Evolutionary conservation across 192 early-diverging fungal species (phyloP).

Genomic region (Rhizophagus clarus): DNA sequence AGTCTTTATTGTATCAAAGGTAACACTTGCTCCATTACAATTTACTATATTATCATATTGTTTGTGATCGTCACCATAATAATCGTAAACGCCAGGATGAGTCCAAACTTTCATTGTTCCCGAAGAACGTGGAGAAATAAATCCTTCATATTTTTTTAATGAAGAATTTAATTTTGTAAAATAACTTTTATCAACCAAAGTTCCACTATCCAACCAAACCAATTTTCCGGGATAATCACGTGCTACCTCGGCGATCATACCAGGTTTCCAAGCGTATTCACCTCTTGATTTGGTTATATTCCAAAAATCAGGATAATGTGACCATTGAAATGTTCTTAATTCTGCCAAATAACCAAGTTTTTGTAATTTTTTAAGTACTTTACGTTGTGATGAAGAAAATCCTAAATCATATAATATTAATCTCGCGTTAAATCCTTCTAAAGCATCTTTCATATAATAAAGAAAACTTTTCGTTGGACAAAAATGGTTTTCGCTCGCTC

Average conservation of each 20-base stretch:
- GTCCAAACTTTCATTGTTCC: constrained; percentile 43
- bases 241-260: constrained; percentile 43
- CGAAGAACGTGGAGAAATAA: constrained; percentile 50
- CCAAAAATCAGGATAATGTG: constrained; percentile 51
- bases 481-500: constrained; percentile 14
- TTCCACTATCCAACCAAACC: constrained; percentile 55
- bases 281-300: constrained; percentile 42
- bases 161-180: constrained; percentile 38
- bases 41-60: constrained; percentile 39
- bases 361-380: constrained; percentile 41
- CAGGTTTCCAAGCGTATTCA: constrained; percentile 60
- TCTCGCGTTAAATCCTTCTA: constrained; percentile 3
- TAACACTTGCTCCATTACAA: constrained; percentile 53
- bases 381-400: constrained; percentile 40
- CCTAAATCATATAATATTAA: constrained; percentile 55
- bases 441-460: neutral
- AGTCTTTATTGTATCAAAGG: constrained; percentile 44
- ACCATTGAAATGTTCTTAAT: constrained; percentile 41
- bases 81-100: constrained; percentile 46
- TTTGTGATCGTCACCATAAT: constrained; percentile 38
- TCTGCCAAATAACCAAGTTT: constrained; percentile 48
- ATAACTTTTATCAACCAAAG: constrained; percentile 32
- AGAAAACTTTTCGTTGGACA: neutral
- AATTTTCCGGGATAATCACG: constrained; percentile 39
- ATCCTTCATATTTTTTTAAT: constrained; percentile 41